Evolutionary conservation across 2,329 filamentous ascomycete genomes (phyloP).

Genomic region (Aspergillus quadricinctus): DNA sequence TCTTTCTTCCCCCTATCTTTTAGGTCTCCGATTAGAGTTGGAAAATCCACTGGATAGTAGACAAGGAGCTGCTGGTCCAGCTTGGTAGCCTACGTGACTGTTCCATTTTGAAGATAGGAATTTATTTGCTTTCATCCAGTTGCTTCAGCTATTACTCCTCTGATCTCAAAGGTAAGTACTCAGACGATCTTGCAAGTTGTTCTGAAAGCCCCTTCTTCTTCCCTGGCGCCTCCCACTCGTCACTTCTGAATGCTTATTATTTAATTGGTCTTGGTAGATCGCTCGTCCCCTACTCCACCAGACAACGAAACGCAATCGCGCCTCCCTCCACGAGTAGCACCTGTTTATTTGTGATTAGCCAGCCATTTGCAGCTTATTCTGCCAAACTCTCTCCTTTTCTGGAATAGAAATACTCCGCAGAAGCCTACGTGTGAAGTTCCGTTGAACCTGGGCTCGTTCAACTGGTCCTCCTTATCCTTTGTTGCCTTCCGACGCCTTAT

Average conservation of each 20-base stretch:
- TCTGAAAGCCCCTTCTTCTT: conserved; percentile 9
- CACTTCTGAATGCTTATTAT: conserved; percentile 17
- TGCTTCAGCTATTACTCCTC: neutral
- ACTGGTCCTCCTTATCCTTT: neutral
- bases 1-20: conserved; percentile 10
- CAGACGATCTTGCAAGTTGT: conserved; percentile 11
- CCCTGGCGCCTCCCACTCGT: neutral
- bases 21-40: conserved; percentile 5
- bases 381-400: conserved; percentile 1
- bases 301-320: conserved; percentile 19
- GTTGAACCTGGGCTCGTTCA: neutral
- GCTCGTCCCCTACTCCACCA: conserved; percentile 19
- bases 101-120: neutral
- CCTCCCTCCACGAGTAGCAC: conserved; percentile 5
- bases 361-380: conserved; percentile 7
- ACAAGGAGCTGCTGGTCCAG: neutral
- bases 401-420: neutral
- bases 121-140: neutral
- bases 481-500: neutral
- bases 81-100: neutral
- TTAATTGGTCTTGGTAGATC: conserved; percentile 24
- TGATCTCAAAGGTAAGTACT: neutral
- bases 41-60: neutral
- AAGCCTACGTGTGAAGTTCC: neutral
- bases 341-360: conserved; percentile 6